These are phyloP conservation scores for Candida lessepsii DNA, from an alignment of 805 yeast species.

Conservation along the genomic window DNA sequence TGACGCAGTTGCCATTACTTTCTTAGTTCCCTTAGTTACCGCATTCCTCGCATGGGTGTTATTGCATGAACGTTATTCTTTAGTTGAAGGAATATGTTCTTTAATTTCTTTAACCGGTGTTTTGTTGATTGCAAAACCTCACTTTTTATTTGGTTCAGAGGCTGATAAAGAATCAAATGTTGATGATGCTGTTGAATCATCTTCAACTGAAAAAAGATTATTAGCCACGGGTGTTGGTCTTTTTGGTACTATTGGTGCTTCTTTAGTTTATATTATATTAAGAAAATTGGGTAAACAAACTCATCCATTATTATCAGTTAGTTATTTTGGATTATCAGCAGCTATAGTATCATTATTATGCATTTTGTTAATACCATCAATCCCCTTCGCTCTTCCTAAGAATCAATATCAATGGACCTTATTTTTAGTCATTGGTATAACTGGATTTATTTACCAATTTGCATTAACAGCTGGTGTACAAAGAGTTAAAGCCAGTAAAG, in stretches of 20 bases:
- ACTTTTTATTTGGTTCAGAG: slow-evolving; percentile 56
- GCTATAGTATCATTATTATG: slow-evolving; percentile 53
- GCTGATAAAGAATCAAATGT: slow-evolving; percentile 24
- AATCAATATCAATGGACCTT: slow-evolving; percentile 65
- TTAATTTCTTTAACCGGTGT: slow-evolving; percentile 72
- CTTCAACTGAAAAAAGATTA: slow-evolving; percentile 54
- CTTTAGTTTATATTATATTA: slow-evolving; percentile 65
- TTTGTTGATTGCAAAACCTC: slow-evolving; percentile 76
- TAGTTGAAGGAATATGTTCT: slow-evolving; percentile 69
- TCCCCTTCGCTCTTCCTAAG: slow-evolving; percentile 60
- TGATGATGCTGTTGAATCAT: slow-evolving; percentile 46
- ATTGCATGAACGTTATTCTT: slow-evolving; percentile 63
- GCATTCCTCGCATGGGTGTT: slow-evolving; percentile 69
- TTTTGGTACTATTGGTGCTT: slow-evolving; percentile 67
- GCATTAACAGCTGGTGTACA: slow-evolving; percentile 80
- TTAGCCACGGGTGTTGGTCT: slow-evolving; percentile 64
- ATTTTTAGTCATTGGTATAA: slow-evolving; percentile 59
- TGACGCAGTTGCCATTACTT: slow-evolving; percentile 80
- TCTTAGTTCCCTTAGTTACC: slow-evolving; percentile 74
- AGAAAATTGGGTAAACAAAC: slow-evolving; percentile 75
- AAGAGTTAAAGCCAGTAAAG: slow-evolving; percentile 73
- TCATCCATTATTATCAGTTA: slow-evolving; percentile 77
- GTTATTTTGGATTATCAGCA: slow-evolving; percentile 67
- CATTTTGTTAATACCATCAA: slow-evolving; percentile 54
- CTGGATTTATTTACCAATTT: slow-evolving; percentile 84